Conservation (phyloP, 306 rosid species). For the Herpetospermum pedunculosum region DNA sequence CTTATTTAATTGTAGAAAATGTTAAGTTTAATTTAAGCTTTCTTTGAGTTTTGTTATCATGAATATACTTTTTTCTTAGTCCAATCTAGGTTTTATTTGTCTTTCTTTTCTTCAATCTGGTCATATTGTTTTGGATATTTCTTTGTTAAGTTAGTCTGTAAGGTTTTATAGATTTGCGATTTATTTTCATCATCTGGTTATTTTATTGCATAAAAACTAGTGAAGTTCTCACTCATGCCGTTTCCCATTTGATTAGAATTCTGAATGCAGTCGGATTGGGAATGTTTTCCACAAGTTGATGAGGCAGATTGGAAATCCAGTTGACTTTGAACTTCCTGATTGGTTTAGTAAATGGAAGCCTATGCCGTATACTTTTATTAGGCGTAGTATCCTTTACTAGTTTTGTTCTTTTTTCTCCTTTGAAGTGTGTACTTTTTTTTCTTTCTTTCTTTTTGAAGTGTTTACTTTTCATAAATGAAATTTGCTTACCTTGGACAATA, state of each 20-base stretch:
- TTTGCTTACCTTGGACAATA: background rate
- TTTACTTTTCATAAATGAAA: background rate
- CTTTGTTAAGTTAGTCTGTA: background rate
- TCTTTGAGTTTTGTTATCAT: background rate
- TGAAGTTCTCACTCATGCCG: conserved; percentile 12
- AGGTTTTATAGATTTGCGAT: background rate
- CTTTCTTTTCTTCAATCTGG: background rate
- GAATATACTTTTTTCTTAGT: background rate
- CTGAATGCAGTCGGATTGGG: conserved; percentile 40
- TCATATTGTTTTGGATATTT: background rate
- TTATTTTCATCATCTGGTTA: conserved; percentile 5
- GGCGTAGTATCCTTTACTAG: conserved; percentile 79
- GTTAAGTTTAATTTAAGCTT: background rate
- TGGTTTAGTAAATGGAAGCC: conserved; percentile 50
- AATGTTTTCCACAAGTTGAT: conserved; percentile 58
- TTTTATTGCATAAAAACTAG: background rate
- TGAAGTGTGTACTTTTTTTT: background rate
- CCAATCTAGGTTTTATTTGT: background rate
- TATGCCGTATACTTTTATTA: conserved; percentile 49
- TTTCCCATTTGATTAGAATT: conserved; percentile 35
- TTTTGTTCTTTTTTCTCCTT: background rate
- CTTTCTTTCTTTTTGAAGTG: background rate
- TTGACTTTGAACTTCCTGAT: conserved; percentile 82
- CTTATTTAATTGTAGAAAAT: background rate
- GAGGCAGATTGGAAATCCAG: conserved; percentile 57